Base-by-base conservation (phyloP, 352 stramenopile genomes). In the Blastocystis hominis region DNA sequence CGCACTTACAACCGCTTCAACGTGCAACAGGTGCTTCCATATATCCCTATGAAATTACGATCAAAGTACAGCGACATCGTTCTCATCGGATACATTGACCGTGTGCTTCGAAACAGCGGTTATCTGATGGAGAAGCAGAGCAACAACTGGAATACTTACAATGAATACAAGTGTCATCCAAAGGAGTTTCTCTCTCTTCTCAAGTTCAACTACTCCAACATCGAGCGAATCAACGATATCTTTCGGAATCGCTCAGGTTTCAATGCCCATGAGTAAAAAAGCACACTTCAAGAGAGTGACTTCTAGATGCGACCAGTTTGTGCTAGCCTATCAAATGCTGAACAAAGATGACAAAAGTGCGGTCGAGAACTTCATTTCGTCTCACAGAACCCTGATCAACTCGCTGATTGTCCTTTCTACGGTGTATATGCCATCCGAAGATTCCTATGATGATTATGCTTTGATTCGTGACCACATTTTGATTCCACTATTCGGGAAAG, bases 101-200 rank as follows among this genome's bases (percentile, higher is more conserved):
- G 72, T 30, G 72, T 84, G 0, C 47, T 84, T 2, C 72, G 72
- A 15, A 84, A 68, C 50, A 84, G 55, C 50, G n/a, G 50, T 5
- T 53, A 64, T n/a, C 15, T 66, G 36, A 34, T 84, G 5, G 72
- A 84, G 55, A 63, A 64, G 54, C 46, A 66, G n/a, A 64, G n/a
- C 7, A 84, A 63, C n/a, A 53, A 84, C 40, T 84, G 72, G 72
- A 66, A 30, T 24, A 68, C 54, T 17, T 84, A 68, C 50, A 84
- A 64, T 24, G 72, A 84, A 53, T 84, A 84, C 56, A 59, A 61
- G 38, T 84, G 72, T 30, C 72, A 84, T 30, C 72, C 72, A 44
- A 84, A 69, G 0, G 44, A 84, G 56, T 84, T 54, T 24, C 42
- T 84, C 13, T 30, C 53, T 10, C 56, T 84, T 0, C 30, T 84